Conservation (phyloP, 192 early-diverging fungal species). For the Chytriomyces sp. region DNA sequence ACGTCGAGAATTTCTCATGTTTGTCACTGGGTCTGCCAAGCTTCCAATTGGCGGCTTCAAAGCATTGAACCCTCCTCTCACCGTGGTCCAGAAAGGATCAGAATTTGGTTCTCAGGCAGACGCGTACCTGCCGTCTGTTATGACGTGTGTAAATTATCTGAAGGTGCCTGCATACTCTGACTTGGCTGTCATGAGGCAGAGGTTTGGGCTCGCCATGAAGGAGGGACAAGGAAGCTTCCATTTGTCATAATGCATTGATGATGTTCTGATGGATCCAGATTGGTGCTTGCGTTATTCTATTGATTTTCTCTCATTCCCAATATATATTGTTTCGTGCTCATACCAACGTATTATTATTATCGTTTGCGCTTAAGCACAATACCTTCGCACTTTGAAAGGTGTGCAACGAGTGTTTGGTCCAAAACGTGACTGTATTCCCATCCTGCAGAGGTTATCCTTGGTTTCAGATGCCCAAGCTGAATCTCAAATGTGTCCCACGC, state of each 20-base stretch:
- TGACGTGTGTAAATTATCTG: conserved; percentile 95
- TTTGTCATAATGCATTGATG: conserved; percentile 49
- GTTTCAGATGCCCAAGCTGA: no score
- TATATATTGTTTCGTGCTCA: no score
- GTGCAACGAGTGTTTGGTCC: no score
- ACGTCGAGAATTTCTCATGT: conserved; percentile 77
- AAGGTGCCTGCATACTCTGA: conserved; percentile 86
- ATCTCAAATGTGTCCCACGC: no score
- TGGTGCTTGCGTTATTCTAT: no score
- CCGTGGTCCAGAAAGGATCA: conserved; percentile 79
- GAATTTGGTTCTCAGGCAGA: conserved; percentile 55
- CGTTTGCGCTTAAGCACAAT: no score
- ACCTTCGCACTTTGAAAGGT: no score
- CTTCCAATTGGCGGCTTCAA: conserved; percentile 91
- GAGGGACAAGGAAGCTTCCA: conserved; percentile 82
- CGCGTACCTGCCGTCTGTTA: conserved; percentile 87
- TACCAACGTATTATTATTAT: no score
- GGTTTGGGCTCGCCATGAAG: conserved; percentile 70
- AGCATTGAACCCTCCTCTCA: conserved; percentile 77
- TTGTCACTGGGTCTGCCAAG: conserved; percentile 87
- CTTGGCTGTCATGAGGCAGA: conserved; percentile 61
- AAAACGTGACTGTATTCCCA: no score
- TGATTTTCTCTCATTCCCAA: no score
- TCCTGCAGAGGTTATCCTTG: no score
- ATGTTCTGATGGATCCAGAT: no score